Conservation (phyloP, 306 rosid genomes). For the Glycine latifolia region DNA sequence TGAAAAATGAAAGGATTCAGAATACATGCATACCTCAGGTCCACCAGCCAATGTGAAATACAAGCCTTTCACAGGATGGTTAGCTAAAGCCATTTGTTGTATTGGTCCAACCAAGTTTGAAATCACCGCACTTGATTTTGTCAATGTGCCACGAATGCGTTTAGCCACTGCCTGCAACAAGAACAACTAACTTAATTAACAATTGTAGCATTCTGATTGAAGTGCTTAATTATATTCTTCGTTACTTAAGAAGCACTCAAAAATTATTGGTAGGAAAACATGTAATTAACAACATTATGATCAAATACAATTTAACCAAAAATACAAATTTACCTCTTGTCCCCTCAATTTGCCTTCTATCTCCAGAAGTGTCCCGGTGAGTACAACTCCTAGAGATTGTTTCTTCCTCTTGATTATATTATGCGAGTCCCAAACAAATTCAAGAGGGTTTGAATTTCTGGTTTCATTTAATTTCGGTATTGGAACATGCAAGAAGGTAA, state of each 20-base stretch:
- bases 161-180: slow-evolving; percentile 57
- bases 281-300: background rate
- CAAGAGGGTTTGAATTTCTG: slow-evolving; percentile 52
- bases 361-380: slow-evolving; percentile 51
- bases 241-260: background rate
- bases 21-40: slow-evolving; percentile 60
- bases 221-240: background rate
- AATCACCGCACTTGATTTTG: slow-evolving; percentile 59
- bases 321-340: slow-evolving; percentile 52
- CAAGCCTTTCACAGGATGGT: slow-evolving; percentile 54
- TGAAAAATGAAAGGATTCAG: background rate
- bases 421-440: slow-evolving; percentile 57
- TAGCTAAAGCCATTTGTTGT: slow-evolving; percentile 61
- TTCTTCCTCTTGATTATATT: slow-evolving; percentile 58
- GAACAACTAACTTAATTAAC: background rate
- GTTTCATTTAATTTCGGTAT: slow-evolving; percentile 53
- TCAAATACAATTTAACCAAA: background rate
- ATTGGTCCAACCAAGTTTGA: slow-evolving; percentile 66
- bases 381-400: slow-evolving; percentile 51
- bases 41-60: slow-evolving; percentile 53
- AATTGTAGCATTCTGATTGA: slow-evolving; percentile 13
- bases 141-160: slow-evolving; percentile 50
- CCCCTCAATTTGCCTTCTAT: slow-evolving; percentile 61
- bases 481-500: slow-evolving; percentile 58
- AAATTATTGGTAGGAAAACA: background rate